These are phyloP conservation scores for Botrytis cinerea DNA, from an alignment of 2,329 filamentous ascomycete species.

Conservation along the genomic window DNA sequence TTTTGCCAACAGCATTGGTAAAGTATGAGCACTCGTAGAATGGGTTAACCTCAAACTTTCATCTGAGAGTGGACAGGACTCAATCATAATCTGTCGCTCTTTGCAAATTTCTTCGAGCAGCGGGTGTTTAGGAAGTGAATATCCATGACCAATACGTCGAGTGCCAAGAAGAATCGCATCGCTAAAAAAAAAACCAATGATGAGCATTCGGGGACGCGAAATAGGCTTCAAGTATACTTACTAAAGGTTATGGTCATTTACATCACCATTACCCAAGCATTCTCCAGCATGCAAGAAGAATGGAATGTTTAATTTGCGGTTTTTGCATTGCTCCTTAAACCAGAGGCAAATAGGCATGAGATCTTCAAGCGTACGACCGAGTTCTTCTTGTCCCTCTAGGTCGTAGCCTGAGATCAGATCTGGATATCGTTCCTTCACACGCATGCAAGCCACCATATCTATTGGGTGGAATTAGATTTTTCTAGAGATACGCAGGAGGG, in stretches of 20 bases:
- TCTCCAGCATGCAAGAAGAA: slow-evolving; percentile 96
- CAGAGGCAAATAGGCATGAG: slow-evolving; percentile 81
- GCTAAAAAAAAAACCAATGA: slow-evolving; percentile 55
- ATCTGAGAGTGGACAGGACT: slow-evolving; percentile 86
- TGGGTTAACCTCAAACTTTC: slow-evolving; percentile 79
- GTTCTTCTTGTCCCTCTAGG: slow-evolving; percentile 81
- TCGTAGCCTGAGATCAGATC: slow-evolving; percentile 82
- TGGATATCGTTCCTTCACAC: slow-evolving; percentile 74
- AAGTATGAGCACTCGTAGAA: slow-evolving; percentile 72
- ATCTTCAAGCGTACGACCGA: slow-evolving; percentile 70
- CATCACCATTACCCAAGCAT: slow-evolving; percentile 73
- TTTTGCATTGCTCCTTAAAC: slow-evolving; percentile 79
- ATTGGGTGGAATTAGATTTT: background rate
- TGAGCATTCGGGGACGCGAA: background rate
- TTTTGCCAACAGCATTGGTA: slow-evolving; percentile 78
- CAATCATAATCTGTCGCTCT: slow-evolving; percentile 79
- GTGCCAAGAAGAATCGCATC: slow-evolving; percentile 83
- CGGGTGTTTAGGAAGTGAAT: slow-evolving; percentile 85
- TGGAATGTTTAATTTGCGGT: slow-evolving; percentile 74
- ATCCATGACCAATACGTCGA: slow-evolving; percentile 81
- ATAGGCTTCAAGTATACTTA: background rate
- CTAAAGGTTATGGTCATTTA: slow-evolving; percentile 65
- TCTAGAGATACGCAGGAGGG: background rate
- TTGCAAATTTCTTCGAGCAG: slow-evolving; percentile 82
- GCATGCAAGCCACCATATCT: slow-evolving; percentile 82